These are phyloP conservation scores for Leptographium lundbergii DNA, from an alignment of 2,329 filamentous ascomycete species.

Conservation along the genomic window DNA sequence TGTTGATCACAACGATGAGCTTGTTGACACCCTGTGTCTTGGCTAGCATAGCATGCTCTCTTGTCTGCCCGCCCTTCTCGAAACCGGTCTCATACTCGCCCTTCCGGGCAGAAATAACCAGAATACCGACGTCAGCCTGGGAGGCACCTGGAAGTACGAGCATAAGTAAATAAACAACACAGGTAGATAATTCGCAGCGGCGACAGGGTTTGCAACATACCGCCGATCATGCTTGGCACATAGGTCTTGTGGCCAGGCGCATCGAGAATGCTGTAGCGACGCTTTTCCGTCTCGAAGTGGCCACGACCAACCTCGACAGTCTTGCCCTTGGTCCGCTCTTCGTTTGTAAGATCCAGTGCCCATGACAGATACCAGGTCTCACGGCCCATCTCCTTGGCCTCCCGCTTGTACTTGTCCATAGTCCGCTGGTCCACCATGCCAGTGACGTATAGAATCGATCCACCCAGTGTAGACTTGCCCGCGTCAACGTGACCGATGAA, in stretches of 20 bases:
- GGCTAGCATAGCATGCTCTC: constrained; percentile 84
- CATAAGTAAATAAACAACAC: not conserved
- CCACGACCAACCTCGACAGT: constrained; percentile 94
- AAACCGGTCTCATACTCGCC: constrained; percentile 99
- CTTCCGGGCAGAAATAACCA: constrained; percentile 93
- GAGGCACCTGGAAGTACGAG: constrained; percentile 46
- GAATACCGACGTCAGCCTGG: constrained; percentile 84
- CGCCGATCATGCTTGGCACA: constrained; percentile 96
- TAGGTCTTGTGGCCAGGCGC: constrained; percentile 97
- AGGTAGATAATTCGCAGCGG: not conserved
- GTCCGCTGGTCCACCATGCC: constrained; percentile 99
- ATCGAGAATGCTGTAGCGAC: constrained; percentile 91
- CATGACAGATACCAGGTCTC: constrained; percentile 99
- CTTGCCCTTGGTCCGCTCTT: constrained; percentile 92
- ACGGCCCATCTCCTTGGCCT: constrained; percentile 89
- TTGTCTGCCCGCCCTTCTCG: constrained; percentile 88
- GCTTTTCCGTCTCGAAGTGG: constrained; percentile 94
- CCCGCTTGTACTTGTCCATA: constrained; percentile 94
- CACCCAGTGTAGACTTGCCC: constrained; percentile 91
- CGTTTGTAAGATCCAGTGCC: constrained; percentile 94
- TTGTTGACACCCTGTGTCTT: constrained; percentile 99
- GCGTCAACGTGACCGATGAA: constrained; percentile 96
- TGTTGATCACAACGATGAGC: constrained; percentile 89
- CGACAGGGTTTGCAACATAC: not conserved
- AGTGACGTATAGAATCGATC: constrained; percentile 81